These are phyloP conservation scores for Kodamaea leandrae DNA, from an alignment of 805 yeast genomes.

Conservation along the genomic window DNA sequence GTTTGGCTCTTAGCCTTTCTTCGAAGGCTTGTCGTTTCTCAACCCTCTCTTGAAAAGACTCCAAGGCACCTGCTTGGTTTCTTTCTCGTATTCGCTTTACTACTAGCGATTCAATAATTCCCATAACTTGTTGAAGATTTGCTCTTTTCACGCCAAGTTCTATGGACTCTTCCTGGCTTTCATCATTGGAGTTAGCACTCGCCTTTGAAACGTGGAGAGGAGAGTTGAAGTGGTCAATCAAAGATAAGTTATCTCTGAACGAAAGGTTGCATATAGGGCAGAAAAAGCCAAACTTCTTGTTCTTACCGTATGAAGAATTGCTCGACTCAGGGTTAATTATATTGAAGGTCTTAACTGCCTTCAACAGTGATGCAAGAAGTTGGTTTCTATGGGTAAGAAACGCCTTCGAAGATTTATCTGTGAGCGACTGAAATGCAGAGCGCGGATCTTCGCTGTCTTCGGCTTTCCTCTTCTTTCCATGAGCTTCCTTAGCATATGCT, in stretches of 20 bases:
- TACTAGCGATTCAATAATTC: slow-evolving; percentile 29
- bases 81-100: slow-evolving; percentile 20
- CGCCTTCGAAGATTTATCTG: slow-evolving; percentile 17
- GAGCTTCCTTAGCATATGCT: slow-evolving; percentile 54
- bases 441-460: slow-evolving; percentile 4
- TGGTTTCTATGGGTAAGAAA: slow-evolving; percentile 31
- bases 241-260: slow-evolving; percentile 78
- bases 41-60: slow-evolving; percentile 41
- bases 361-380: slow-evolving; percentile 29
- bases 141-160: slow-evolving; percentile 39
- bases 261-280: slow-evolving; percentile 80
- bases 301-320: slow-evolving; percentile 24
- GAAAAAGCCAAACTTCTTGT: slow-evolving; percentile 77
- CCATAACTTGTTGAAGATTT: slow-evolving; percentile 30
- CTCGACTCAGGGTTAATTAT: slow-evolving; percentile 25
- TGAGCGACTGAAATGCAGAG: slow-evolving; percentile 7
- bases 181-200: slow-evolving; percentile 13
- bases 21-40: slow-evolving; percentile 39
- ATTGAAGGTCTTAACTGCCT: slow-evolving; percentile 34
- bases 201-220: slow-evolving; percentile 57
- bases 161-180: slow-evolving; percentile 16
- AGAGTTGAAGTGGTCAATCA: slow-evolving; percentile 80
- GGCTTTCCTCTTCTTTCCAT: slow-evolving; percentile 20
- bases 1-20: slow-evolving; percentile 29
- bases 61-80: slow-evolving; percentile 6